Conservation (phyloP, 2,329 filamentous ascomycete genomes). For the Lomentospora prolificans region DNA sequence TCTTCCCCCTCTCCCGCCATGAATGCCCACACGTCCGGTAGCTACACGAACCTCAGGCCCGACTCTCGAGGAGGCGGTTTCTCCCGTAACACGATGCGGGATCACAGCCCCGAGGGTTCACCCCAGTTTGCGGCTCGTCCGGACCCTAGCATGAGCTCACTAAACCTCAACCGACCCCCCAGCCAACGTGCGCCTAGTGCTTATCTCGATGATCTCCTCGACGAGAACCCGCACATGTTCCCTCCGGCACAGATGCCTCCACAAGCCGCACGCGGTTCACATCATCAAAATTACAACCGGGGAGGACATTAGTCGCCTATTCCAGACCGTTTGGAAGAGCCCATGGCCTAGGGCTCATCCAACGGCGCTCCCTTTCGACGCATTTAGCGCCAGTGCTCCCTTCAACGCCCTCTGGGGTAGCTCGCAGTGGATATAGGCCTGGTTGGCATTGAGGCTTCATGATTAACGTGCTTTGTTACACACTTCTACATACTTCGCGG, state of each 20-base stretch:
- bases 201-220: slow-evolving; percentile 82
- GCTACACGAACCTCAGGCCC: slow-evolving; percentile 50
- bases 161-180: slow-evolving; percentile 55
- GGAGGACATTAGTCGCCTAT: slow-evolving; percentile 11
- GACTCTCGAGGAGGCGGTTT: slow-evolving; percentile 42
- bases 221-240: slow-evolving; percentile 53
- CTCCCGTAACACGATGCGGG: slow-evolving; percentile 31
- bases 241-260: slow-evolving; percentile 32
- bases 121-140: slow-evolving; percentile 41
- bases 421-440: background rate
- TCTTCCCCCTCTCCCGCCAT: slow-evolving; percentile 35
- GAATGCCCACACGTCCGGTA: slow-evolving; percentile 44
- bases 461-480: background rate
- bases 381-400: no score
- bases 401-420: background rate
- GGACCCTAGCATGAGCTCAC: slow-evolving; percentile 52
- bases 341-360: background rate
- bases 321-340: background rate
- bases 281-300: slow-evolving; percentile 17
- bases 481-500: background rate
- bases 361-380: no score
- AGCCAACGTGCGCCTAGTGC: slow-evolving; percentile 74
- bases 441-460: background rate
- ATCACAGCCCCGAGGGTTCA: slow-evolving; percentile 54
- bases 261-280: slow-evolving; percentile 5